Evolutionary conservation across 345 rosid species (phyloP).

Genomic region (Erodium maritimum): DNA sequence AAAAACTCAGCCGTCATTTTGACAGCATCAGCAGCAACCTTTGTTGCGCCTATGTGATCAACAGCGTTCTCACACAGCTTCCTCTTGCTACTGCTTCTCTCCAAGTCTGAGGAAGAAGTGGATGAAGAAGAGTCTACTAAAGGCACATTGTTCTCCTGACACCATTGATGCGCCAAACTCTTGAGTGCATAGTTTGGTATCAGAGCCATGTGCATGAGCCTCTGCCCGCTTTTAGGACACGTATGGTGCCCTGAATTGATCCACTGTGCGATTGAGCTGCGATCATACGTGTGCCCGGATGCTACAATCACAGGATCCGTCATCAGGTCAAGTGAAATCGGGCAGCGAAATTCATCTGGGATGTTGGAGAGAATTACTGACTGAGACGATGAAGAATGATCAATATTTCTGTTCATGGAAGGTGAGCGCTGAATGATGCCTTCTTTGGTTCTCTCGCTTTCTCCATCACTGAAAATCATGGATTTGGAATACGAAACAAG

Average conservation of each 20-base stretch:
- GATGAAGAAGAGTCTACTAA: conserved; percentile 24
- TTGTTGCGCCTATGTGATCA: conserved; percentile 40
- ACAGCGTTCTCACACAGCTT: conserved; percentile 19
- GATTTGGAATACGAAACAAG: conserved; percentile 37
- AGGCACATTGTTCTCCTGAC: conserved; percentile 49
- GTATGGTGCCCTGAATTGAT: conserved; percentile 57
- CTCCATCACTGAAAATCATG: conserved; percentile 21
- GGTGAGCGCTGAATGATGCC: conserved; percentile 15
- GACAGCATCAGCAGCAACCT: conserved; percentile 37
- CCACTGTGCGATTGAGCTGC: conserved; percentile 55
- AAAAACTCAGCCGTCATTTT: conserved; percentile 63
- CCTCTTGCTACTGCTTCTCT: conserved; percentile 19
- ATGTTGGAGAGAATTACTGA: conserved; percentile 16
- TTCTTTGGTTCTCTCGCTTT: conserved; percentile 15
- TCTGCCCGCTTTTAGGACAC: conserved; percentile 56
- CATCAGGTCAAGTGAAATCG: conserved; percentile 57
- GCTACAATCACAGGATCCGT: conserved; percentile 56
- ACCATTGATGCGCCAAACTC: conserved; percentile 53
- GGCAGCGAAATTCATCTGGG: conserved; percentile 59
- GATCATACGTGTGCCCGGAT: conserved; percentile 58
- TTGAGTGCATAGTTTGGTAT: conserved; percentile 55
- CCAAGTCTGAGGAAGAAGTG: conserved; percentile 18
- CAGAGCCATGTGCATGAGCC: conserved; percentile 55
- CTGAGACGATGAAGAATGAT: conserved; percentile 31
- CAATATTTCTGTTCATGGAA: conserved; percentile 10